Evolutionary conservation across 768 basidiomycete species (phyloP).

Genomic region (Rubroboletus satanas): DNA sequence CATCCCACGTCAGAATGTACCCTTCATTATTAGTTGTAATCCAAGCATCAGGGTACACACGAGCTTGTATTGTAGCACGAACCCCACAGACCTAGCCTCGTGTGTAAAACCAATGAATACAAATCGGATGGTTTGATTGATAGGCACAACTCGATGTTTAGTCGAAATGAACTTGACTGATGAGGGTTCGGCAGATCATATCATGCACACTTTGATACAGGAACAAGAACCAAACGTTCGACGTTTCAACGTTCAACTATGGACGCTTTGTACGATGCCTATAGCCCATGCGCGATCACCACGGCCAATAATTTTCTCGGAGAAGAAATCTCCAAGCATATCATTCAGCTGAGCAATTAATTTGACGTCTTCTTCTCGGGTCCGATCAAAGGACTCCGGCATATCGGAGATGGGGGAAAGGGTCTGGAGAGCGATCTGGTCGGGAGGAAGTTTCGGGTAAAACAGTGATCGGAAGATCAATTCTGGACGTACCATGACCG

Average conservation of each 20-base stretch:
- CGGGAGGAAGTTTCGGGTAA: neutral
- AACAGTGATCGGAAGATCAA: neutral
- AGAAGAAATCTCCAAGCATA: slow-evolving; percentile 60
- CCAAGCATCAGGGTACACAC: neutral
- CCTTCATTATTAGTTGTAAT: neutral
- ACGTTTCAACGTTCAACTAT: slow-evolving; percentile 8
- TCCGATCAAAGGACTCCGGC: slow-evolving; percentile 52
- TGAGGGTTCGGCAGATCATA: neutral
- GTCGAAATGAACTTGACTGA: neutral
- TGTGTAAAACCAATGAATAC: neutral
- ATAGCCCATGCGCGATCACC: slow-evolving; percentile 64
- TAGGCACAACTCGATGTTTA: too few relatives aligned
- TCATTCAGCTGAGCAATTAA: slow-evolving; percentile 47
- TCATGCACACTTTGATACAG: neutral
- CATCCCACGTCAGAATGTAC: neutral
- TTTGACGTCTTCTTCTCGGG: slow-evolving; percentile 45
- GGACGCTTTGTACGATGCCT: slow-evolving; percentile 43
- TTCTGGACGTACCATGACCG: slow-evolving; percentile 52
- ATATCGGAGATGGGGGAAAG: slow-evolving; percentile 56
- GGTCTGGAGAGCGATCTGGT: slow-evolving; percentile 58
- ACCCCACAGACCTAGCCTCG: neutral
- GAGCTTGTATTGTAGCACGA: neutral
- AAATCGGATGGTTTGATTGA: neutral
- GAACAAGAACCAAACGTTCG: too few relatives aligned
- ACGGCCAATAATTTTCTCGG: slow-evolving; percentile 41